Conservation (phyloP, 441 rosid species). For the Kokia cookei region DNA sequence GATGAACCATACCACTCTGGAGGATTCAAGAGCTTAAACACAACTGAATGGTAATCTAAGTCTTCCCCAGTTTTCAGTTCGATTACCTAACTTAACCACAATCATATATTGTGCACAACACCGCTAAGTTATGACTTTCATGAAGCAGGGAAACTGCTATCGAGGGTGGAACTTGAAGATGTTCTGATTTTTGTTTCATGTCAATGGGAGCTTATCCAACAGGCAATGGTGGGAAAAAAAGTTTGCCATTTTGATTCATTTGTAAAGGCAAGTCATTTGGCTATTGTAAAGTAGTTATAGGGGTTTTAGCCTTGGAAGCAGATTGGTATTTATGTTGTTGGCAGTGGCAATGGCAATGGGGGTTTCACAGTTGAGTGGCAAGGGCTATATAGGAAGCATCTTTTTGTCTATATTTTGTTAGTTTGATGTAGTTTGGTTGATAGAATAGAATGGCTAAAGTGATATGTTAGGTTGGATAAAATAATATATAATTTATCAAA, state of each 20-base stretch:
- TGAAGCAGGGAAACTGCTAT: slow-evolving; percentile 17
- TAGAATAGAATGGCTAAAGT: no score
- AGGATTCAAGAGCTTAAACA: slow-evolving; percentile 10
- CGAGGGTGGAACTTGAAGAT: neutral
- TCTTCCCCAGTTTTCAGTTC: neutral
- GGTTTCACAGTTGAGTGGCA: no score
- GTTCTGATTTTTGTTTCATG: neutral
- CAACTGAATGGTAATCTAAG: slow-evolving; percentile 8
- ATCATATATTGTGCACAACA: neutral
- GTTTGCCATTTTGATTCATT: neutral
- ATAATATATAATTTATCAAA: no score
- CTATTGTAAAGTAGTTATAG: slow-evolving; percentile 30
- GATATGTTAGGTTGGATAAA: no score
- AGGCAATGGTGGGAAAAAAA: neutral
- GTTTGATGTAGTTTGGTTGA: no score
- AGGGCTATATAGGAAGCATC: no score
- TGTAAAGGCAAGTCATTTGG: slow-evolving; percentile 30
- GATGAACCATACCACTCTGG: neutral
- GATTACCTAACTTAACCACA: neutral
- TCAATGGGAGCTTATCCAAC: neutral
- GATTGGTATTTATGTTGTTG: neutral
- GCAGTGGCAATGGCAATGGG: no score
- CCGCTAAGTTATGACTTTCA: neutral
- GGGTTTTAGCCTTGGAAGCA: neutral
- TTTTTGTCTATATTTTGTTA: no score